These are phyloP conservation scores for Phytophthora pinifolia DNA, from an alignment of 352 stramenopile genomes.

Conservation along the genomic window DNA sequence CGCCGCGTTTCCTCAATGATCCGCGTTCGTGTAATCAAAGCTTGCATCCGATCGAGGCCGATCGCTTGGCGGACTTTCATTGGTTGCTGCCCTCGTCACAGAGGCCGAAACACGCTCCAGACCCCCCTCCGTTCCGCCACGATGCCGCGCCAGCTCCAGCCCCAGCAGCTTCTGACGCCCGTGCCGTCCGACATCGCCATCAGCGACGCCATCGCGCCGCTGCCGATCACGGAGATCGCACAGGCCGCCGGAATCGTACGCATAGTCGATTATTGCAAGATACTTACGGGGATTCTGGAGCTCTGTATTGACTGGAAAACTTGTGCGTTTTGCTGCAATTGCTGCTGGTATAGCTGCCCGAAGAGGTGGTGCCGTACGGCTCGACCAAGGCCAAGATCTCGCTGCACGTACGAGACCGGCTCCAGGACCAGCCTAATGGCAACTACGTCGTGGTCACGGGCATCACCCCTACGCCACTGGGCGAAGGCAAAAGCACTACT, in stretches of 20 bases:
- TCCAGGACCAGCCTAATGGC: slow-evolving; percentile 86
- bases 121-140: slow-evolving; percentile 1
- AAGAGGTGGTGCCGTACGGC: slow-evolving; percentile 91
- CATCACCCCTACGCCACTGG: slow-evolving; percentile 97
- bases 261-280: slow-evolving; percentile 12
- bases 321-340: slow-evolving; percentile 20
- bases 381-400: slow-evolving; percentile 92
- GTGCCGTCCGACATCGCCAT: slow-evolving; percentile 84
- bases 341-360: slow-evolving; percentile 41
- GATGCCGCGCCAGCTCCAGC: slow-evolving; percentile 57
- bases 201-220: slow-evolving; percentile 70
- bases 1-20: slow-evolving; percentile 26
- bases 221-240: slow-evolving; percentile 71
- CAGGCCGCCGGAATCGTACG: slow-evolving; percentile 63
- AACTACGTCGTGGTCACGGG: slow-evolving; percentile 98
- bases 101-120: slow-evolving; percentile 17
- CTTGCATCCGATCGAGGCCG: slow-evolving; percentile 23
- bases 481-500: slow-evolving; percentile 99
- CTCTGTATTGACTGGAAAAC: not conserved
- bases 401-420: slow-evolving; percentile 87
- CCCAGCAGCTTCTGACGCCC: slow-evolving; percentile 61
- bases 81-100: slow-evolving; percentile 25
- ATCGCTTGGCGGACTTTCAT: slow-evolving; percentile 23
- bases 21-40: slow-evolving; percentile 20
- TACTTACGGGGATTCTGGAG: slow-evolving; percentile 12